Base-by-base conservation (phyloP, 2,329 filamentous ascomycete genomes). In the Myriosclerotinia scirpicola region DNA sequence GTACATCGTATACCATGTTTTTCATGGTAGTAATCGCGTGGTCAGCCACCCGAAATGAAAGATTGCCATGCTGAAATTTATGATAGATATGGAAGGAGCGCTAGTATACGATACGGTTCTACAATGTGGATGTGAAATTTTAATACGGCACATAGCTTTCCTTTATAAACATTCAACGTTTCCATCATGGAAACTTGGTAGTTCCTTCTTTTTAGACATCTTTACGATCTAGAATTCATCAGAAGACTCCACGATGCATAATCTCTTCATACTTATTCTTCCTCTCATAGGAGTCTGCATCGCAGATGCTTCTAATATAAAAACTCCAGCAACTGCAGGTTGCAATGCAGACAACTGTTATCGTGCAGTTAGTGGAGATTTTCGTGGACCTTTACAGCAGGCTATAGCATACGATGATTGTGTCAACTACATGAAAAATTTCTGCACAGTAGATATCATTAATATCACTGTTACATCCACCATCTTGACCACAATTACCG, bases 331-430 rank as follows among this genome's bases (percentile, higher is more conserved):
- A 40, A 40, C n/a, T 6, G 26, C 52, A 48, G n/a, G 48, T n/a
- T 66, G 65, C 42, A 44, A 64, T 50, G 52, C 48, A 48, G 65
- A 66, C 30, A 66, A 66, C 26, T 66, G 65, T 42, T 62, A 62
- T 55, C 65, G 65, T 40, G 65, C 65, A 50, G 52, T 66, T 30
- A 55, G 48, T 48, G 65, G 65, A 12, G 65, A 56, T 22, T 63
- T 62, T 46, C 64, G 64, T 60, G 64, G 64, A 4, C 46, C 64
- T 30, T 44, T 50, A 7, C 64, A 65, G 34, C 36, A 65, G 44
- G 46, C 20, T n/a, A 52, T 59, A 30, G 64, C 64, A 22, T 65
- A 65, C 44, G 26, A 61, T 44, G 64, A 61, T 52, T 65, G 64
- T 34, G 14, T 65, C 5, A 5, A 34, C 34, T 65, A 65, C 26